phyloP scores from a whole-genome alignment of 2,329 filamentous ascomycete genomes.

The Fusarium sp. region DNA sequence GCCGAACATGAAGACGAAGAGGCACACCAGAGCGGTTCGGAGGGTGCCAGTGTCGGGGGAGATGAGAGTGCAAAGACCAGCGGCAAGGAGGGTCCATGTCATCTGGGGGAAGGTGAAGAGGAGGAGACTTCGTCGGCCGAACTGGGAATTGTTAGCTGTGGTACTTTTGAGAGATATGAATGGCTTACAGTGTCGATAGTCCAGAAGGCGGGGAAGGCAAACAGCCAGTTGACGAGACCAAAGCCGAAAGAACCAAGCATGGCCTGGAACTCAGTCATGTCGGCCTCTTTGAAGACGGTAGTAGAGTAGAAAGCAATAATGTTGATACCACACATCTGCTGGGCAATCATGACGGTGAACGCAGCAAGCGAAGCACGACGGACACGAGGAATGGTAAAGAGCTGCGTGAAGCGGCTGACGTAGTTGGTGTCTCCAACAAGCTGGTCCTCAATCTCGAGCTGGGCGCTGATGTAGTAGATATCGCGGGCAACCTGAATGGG shows the following conservation, averaged over 20 bases:
- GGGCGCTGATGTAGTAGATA: conserved; percentile 65
- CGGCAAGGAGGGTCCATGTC: conserved; percentile 66
- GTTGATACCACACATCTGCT: conserved; percentile 77
- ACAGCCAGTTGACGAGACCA: conserved; percentile 71
- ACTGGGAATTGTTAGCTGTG: conserved; percentile 46
- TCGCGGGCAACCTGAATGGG: conserved; percentile 70
- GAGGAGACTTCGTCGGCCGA: conserved; percentile 70
- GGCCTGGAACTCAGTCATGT: conserved; percentile 66
- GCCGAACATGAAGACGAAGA: conserved; percentile 73
- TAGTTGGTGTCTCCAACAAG: conserved; percentile 55
- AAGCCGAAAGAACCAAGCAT: conserved; percentile 62
- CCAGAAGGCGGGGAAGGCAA: conserved; percentile 74
- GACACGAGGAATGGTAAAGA: conserved; percentile 76
- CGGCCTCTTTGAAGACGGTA: conserved; percentile 70
- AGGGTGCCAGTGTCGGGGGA: conserved; percentile 51
- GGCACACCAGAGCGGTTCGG: conserved; percentile 66
- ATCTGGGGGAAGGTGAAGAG: conserved; percentile 77
- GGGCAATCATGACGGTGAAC: conserved; percentile 83
- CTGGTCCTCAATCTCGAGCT: conserved; percentile 57
- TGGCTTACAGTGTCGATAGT: conserved; percentile 69
- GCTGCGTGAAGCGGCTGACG: conserved; percentile 65
- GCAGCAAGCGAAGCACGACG: conserved; percentile 80
- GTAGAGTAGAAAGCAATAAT: conserved; percentile 82
- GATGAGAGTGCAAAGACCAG: conserved; percentile 55
- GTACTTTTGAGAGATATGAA: no score